Conservation (phyloP, 2,329 filamentous ascomycete species). For the Fusarium sp. region DNA sequence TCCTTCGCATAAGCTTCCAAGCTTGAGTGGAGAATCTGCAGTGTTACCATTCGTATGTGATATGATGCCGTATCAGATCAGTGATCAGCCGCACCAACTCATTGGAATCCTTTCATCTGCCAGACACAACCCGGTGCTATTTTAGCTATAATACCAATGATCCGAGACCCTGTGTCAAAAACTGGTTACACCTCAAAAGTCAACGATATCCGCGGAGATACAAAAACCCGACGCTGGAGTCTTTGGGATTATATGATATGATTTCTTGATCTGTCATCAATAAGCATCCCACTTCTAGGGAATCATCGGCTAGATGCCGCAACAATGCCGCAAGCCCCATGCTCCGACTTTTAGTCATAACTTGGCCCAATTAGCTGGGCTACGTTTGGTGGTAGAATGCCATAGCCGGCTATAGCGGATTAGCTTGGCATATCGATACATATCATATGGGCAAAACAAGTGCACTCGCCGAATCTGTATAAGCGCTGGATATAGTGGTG, state of each 20-base stretch:
- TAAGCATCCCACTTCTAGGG: slow-evolving; percentile 9
- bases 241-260: slow-evolving; percentile 18
- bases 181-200: slow-evolving; percentile 12
- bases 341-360: slow-evolving; percentile 1
- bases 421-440: too few species aligned
- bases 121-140: background rate
- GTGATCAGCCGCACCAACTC: background rate
- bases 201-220: slow-evolving; percentile 27
- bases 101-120: background rate
- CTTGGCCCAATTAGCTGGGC: background rate
- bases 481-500: too few species aligned
- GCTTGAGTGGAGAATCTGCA: background rate
- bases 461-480: too few species aligned
- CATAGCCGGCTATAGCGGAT: background rate
- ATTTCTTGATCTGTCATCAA: slow-evolving; percentile 16
- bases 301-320: background rate
- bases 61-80: background rate
- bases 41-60: background rate
- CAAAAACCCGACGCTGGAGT: background rate
- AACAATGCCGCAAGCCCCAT: background rate
- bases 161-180: background rate
- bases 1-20: background rate
- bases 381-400: background rate
- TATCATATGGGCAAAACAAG: too few species aligned
- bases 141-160: background rate